phyloP scores from a whole-genome alignment of 352 stramenopile genomes.

The Stramenopiles sp. region DNA sequence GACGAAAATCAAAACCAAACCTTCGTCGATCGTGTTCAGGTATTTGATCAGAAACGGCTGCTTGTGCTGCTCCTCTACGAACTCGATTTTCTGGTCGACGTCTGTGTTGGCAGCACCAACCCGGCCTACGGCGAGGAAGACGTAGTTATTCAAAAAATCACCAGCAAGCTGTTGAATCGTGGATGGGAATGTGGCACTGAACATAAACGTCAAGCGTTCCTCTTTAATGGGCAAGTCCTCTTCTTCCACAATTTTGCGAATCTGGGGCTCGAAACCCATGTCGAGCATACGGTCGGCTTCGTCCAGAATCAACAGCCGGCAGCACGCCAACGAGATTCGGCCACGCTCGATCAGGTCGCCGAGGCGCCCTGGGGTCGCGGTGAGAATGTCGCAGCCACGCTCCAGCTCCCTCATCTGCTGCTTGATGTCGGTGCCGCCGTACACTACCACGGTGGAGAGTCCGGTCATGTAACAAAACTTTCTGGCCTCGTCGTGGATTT shows the following conservation, averaged over 20 bases:
- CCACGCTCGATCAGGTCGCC: constrained; percentile 87
- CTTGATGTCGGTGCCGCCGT: constrained; percentile 70
- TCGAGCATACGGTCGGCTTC: constrained; percentile 98
- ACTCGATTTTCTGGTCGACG: constrained; percentile 91
- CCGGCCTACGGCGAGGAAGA: constrained; percentile 95
- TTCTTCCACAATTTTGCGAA: constrained; percentile 93
- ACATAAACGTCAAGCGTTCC: constrained; percentile 98
- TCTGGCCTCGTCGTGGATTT: constrained; percentile 84
- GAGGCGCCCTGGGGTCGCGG: constrained; percentile 87
- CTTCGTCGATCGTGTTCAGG: constrained; percentile 65
- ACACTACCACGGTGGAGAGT: constrained; percentile 76
- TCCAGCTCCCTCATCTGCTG: constrained; percentile 51
- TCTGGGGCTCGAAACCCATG: constrained; percentile 98
- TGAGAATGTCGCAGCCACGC: constrained; percentile 82
- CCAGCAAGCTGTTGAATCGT: constrained; percentile 84
- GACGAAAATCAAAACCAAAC: constrained; percentile 89
- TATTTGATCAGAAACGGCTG: constrained; percentile 82
- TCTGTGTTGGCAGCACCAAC: constrained; percentile 90
- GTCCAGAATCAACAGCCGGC: constrained; percentile 90
- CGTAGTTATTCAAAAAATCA: constrained; percentile 95
- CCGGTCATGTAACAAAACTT: constrained; percentile 91
- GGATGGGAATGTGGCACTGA: constrained; percentile 94
- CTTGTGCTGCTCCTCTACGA: constrained; percentile 91
- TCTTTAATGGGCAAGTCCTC: constrained; percentile 71
- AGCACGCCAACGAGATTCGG: constrained; percentile 59